These are phyloP conservation scores for Geotrichum restrictum DNA, from an alignment of 1,139 yeast genomes.

Conservation along the genomic window DNA sequence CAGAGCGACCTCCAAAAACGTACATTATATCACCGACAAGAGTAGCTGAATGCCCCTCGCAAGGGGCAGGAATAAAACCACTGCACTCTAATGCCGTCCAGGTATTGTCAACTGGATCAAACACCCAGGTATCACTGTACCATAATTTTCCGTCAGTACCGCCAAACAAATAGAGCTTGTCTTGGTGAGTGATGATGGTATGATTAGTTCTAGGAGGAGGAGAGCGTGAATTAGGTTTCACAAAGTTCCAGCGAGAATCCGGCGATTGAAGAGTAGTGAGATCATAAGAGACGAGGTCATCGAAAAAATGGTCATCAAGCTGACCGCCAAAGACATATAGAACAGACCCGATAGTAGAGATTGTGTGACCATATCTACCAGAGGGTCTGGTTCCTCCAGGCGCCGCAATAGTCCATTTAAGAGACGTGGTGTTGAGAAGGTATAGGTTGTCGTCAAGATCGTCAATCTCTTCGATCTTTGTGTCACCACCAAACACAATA, in stretches of 20 bases:
- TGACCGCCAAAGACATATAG: slow-evolving; percentile 94
- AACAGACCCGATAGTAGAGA: slow-evolving; percentile 63
- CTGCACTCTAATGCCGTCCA: slow-evolving; percentile 55
- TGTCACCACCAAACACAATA: slow-evolving; percentile 94
- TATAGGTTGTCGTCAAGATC: slow-evolving; percentile 86
- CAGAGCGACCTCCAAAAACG: slow-evolving; percentile 85
- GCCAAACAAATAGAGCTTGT: slow-evolving; percentile 87
- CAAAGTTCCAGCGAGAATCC: slow-evolving; percentile 76
- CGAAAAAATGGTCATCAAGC: slow-evolving; percentile 78
- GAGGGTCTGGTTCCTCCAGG: slow-evolving; percentile 80
- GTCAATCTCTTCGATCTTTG: slow-evolving; percentile 70
- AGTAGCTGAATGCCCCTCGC: slow-evolving; percentile 88
- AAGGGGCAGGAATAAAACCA: slow-evolving; percentile 74
- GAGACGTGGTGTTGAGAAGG: slow-evolving; percentile 81
- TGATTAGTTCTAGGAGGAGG: slow-evolving; percentile 90
- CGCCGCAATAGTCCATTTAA: slow-evolving; percentile 84
- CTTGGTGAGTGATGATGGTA: slow-evolving; percentile 75
- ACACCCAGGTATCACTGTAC: slow-evolving; percentile 76
- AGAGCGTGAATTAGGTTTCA: slow-evolving; percentile 50
- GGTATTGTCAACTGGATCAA: slow-evolving; percentile 61
- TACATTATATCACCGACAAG: slow-evolving; percentile 76
- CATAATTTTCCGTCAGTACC: slow-evolving; percentile 78
- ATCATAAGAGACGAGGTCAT: slow-evolving; percentile 83
- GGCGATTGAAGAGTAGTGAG: slow-evolving; percentile 82
- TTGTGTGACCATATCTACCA: slow-evolving; percentile 92